phyloP scores from a whole-genome alignment of 805 yeast species.

The Candida michaelii region DNA sequence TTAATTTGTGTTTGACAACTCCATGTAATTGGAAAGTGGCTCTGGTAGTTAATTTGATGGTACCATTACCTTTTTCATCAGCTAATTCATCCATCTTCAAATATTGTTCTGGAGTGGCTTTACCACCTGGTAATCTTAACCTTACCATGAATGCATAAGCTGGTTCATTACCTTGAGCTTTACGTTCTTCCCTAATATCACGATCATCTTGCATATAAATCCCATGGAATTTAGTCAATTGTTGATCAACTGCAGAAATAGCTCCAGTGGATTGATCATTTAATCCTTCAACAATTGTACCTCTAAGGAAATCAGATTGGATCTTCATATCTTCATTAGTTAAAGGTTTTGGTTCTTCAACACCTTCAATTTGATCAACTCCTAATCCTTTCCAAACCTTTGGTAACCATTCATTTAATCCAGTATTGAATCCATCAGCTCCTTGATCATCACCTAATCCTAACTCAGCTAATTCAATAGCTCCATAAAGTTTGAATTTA shows the following conservation, averaged over 20 bases:
- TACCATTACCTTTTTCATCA: constrained; percentile 83
- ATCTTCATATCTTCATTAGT: constrained; percentile 96
- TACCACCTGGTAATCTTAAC: constrained; percentile 92
- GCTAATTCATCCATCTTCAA: constrained; percentile 79
- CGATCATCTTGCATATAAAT: constrained; percentile 98
- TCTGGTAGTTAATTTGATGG: constrained; percentile 91
- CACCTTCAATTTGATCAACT: constrained; percentile 76
- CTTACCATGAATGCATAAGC: constrained; percentile 97
- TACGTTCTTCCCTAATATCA: constrained; percentile 90
- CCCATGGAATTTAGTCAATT: constrained; percentile 95
- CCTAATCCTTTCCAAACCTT: constrained; percentile 85
- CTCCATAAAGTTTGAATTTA: constrained; percentile 70
- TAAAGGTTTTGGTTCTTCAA: constrained; percentile 85
- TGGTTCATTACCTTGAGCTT: constrained; percentile 90
- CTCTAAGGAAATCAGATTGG: constrained; percentile 83
- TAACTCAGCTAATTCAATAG: constrained; percentile 64
- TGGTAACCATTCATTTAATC: constrained; percentile 85
- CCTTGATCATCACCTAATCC: constrained; percentile 98
- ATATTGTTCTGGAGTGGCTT: constrained; percentile 87
- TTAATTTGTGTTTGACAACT: constrained; percentile 83
- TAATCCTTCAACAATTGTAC: constrained; percentile 87
- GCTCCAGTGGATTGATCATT: constrained; percentile 85
- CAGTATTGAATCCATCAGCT: constrained; percentile 92
- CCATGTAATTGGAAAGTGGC: constrained; percentile 98
- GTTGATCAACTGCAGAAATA: constrained; percentile 86